Base-by-base conservation (phyloP, 352 stramenopile species). In the Pythium chondricola region DNA sequence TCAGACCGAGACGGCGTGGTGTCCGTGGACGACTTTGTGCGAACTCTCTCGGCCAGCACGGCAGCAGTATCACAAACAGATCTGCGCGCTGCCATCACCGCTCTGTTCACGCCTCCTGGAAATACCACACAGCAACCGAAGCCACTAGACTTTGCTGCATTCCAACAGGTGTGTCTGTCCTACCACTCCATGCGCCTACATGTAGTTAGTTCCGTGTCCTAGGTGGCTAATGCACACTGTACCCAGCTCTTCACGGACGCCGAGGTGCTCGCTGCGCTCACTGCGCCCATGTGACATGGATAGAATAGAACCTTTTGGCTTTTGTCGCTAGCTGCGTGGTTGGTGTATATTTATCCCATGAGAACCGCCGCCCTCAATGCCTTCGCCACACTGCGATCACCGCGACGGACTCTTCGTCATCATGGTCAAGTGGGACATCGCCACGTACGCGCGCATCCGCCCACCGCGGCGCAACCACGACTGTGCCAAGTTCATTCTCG, bases 341-440 rank as follows among this genome's bases (percentile, higher is more conserved):
- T 14, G 17, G 0, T 21, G 10, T 3, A 10, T 3, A 20, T n/a
- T 41, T 11, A n/a, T 39, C 10, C 30, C 14, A 41, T 29, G 11
- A 38, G 38, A 18, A 14, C 38, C 18, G n/a, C n/a, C n/a, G n/a
- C n/a, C n/a, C n/a, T n/a, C n/a, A n/a, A n/a, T n/a, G n/a, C n/a
- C n/a, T n/a, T n/a, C n/a, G n/a, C n/a, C n/a, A n/a, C n/a, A n/a
- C n/a, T n/a, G n/a, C n/a, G n/a, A n/a, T n/a, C n/a, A n/a, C n/a
- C n/a, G n/a, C n/a, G n/a, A n/a, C n/a, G n/a, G n/a, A n/a, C n/a
- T n/a, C n/a, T n/a, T n/a, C n/a, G n/a, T n/a, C 13, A 18, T 29
- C 10, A 85, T 83, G 72, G 65, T 86, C 42, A 86, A 83, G 61
- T 91, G 79, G 74, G 62, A 74, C 47, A 91, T 88, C 58, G 79